Conservation (phyloP, 2,329 filamentous ascomycete genomes). For the Aspergillus quadrilineatus region DNA sequence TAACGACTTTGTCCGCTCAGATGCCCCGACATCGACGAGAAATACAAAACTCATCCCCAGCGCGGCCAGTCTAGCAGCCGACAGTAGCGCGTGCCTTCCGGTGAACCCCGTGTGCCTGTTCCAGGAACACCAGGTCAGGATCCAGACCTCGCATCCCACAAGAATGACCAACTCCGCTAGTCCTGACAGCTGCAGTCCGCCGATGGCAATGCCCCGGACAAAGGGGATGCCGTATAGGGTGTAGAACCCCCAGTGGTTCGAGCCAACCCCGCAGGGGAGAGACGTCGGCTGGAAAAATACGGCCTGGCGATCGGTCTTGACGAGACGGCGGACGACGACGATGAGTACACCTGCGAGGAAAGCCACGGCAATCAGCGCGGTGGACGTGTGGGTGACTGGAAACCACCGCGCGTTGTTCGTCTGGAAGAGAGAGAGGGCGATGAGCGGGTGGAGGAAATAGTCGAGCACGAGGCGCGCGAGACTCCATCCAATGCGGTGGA, state of each 20-base stretch:
- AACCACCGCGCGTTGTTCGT: neutral
- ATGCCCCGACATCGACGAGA: neutral
- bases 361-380: constrained; percentile 5
- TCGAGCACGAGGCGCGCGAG: constrained; percentile 11
- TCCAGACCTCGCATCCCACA: neutral
- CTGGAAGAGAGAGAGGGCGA: constrained; percentile 14
- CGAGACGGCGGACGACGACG: neutral
- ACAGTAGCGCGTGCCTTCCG: neutral
- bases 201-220: constrained; percentile 13
- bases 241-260: constrained; percentile 4
- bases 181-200: constrained; percentile 11
- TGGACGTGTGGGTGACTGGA: constrained; percentile 7
- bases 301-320: neutral
- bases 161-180: constrained; percentile 12
- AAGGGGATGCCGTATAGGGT: constrained; percentile 12
- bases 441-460: constrained; percentile 12
- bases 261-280: neutral
- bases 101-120: neutral
- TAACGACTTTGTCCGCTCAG: neutral
- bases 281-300: neutral
- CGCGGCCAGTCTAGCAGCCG: neutral
- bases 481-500: constrained; percentile 10
- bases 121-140: neutral
- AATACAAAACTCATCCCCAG: neutral
- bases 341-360: neutral